Percentiles rank a stretch among this genome's conserved stretches.
These are phyloP conservation scores for Magnusiomyces clavatus DNA, from an alignment of 1,139 yeast genomes.

Conservation along the genomic window DNA sequence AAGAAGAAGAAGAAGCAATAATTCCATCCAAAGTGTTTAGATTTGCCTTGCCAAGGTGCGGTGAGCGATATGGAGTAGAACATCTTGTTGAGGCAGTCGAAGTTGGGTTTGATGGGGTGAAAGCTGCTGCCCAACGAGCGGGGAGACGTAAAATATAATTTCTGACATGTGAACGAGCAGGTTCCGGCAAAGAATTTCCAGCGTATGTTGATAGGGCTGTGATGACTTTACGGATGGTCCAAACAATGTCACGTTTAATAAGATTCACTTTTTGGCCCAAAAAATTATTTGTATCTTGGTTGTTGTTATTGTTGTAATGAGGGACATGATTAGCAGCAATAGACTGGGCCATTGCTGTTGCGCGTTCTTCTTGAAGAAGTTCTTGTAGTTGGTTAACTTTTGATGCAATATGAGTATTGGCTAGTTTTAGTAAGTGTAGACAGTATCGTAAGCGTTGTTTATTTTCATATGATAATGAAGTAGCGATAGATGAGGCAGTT, in stretches of 20 bases:
- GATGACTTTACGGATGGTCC: conserved; percentile 84
- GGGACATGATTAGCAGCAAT: conserved; percentile 25
- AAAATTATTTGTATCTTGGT: conserved; percentile 4
- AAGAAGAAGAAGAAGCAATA: neutral
- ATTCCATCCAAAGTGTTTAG: neutral
- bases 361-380: conserved; percentile 38
- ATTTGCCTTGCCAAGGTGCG: neutral
- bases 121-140: conserved; percentile 45
- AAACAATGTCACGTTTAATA: conserved; percentile 72
- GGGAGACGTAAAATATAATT: conserved; percentile 74
- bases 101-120: conserved; percentile 13
- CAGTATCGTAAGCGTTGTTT: conserved; percentile 65
- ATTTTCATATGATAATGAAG: conserved; percentile 51
- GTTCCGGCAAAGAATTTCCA: conserved; percentile 66
- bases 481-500: conserved; percentile 38
- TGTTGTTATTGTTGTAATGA: conserved; percentile 4
- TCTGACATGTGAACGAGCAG: conserved; percentile 78
- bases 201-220: conserved; percentile 79
- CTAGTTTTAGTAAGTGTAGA: conserved; percentile 62
- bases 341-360: conserved; percentile 22
- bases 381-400: conserved; percentile 58
- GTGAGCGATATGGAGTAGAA: conserved; percentile 7
- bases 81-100: conserved; percentile 5
- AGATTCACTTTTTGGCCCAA: conserved; percentile 31
- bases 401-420: conserved; percentile 60